Evolutionary conservation across 2,329 filamentous ascomycete species (phyloP).

Genomic region (Rutstroemia sp.): DNA sequence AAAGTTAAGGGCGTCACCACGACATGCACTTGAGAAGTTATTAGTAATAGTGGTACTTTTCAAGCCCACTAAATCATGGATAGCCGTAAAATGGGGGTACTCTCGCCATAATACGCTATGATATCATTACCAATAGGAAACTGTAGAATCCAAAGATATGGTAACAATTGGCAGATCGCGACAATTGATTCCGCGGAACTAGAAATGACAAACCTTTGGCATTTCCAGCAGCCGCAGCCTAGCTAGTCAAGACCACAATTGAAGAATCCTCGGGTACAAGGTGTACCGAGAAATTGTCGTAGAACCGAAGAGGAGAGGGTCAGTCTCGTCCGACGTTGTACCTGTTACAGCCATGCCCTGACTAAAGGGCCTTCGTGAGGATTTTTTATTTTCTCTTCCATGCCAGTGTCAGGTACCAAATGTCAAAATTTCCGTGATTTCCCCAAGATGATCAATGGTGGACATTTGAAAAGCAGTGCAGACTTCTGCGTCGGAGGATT

Average conservation of each 20-base stretch:
- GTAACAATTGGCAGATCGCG: neutral
- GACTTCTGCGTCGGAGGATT: neutral
- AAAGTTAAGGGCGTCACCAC: constrained; percentile 9
- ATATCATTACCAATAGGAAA: constrained; percentile 1
- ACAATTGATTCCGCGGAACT: constrained; percentile 1
- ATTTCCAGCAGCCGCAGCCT: constrained; percentile 61
- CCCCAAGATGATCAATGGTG: neutral
- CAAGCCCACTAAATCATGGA: neutral
- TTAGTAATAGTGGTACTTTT: neutral
- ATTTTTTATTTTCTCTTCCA: neutral
- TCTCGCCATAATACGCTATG: neutral
- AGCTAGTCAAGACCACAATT: constrained; percentile 71
- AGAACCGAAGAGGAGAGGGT: neutral
- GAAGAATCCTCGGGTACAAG: neutral
- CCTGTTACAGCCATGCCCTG: neutral
- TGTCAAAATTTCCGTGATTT: neutral
- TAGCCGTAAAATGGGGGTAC: neutral
- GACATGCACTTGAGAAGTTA: neutral
- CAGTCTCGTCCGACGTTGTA: neutral
- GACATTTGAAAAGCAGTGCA: no score
- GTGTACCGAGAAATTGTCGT: constrained; percentile 4
- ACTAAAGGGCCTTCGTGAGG: neutral
- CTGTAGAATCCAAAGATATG: neutral
- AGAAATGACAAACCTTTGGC: neutral
- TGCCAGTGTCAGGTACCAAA: neutral